Base-by-base conservation (phyloP, 352 stramenopile genomes). In the Phytophthora constricta region DNA sequence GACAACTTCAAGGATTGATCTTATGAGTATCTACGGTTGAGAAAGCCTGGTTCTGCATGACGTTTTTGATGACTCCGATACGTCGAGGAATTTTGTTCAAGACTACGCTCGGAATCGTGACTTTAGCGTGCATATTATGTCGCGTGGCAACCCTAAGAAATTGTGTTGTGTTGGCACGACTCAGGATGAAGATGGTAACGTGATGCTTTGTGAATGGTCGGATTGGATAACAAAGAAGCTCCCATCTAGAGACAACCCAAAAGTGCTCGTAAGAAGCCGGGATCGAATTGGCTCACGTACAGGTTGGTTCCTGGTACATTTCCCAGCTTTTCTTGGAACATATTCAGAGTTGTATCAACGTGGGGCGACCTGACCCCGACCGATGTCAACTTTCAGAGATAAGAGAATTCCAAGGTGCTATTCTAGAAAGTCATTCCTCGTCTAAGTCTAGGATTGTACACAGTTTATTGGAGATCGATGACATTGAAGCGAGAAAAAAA, bases 211-310 rank as follows among this genome's bases (percentile, higher is more conserved):
- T 11, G 5, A 5, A 13, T 37, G 31, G 31, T 37, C 31, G 31
- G 31, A 13, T 5, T 37, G 31, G 31, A 5, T 33, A 48, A 16
- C 16, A 5, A 8, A 42, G 23, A 45, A 46, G 19, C 41, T 39
- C 5, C 31, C 31, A 37, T 11, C 31, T 11, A 37, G 11, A 37
- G 31, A 5, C 31, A 37, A 37, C 13, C 49, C 41, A 47, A 22
- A 10, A 47, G 19, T n/a, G 11, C 41, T 4, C 41, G 14, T 13
- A 26, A 47, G 16, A 52, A 52, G 26, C 41, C 14, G 2, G 23
- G 28, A 25, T 33, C 54, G 16, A 61, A 52, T 14, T 61, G 0
- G 43, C 25, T 11, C 54, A 61, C 23, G 22, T 61, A 34, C 26
- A 39, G 5, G 27, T 31, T 19, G 22, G 26, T 1, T 61, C 54